Conservation (phyloP, 2,329 filamentous ascomycete genomes). For the Leptodontidium sp. region DNA sequence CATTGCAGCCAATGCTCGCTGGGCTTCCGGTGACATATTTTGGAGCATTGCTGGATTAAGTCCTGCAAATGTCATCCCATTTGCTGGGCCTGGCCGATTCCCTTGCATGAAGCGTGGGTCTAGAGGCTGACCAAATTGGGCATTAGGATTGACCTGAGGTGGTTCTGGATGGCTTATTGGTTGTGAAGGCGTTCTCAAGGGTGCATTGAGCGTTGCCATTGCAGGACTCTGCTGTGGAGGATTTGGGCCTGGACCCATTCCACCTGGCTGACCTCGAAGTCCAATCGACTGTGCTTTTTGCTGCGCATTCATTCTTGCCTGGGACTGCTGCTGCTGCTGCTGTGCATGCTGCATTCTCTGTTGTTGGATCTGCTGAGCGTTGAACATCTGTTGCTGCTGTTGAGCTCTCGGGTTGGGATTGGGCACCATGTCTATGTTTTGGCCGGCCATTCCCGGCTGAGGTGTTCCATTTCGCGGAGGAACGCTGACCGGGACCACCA, state of each 20-base stretch:
- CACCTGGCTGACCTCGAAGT: constrained; percentile 60
- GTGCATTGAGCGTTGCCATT: constrained; percentile 65
- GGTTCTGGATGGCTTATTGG: constrained; percentile 43
- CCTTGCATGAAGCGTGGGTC: constrained; percentile 63
- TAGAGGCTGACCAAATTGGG: constrained; percentile 59
- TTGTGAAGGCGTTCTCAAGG: constrained; percentile 51
- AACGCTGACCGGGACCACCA: constrained; percentile 45
- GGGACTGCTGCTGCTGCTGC: constrained; percentile 38
- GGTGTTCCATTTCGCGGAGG: constrained; percentile 45
- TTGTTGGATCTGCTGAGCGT: constrained; percentile 44
- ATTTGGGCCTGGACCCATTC: constrained; percentile 57
- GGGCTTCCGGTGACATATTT: constrained; percentile 57
- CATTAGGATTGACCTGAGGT: constrained; percentile 53
- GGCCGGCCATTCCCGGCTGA: constrained; percentile 45
- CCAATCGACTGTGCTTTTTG: constrained; percentile 49
- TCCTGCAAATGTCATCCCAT: constrained; percentile 47
- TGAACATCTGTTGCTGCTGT: constrained; percentile 44
- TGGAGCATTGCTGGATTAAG: constrained; percentile 51
- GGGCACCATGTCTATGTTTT: constrained; percentile 38
- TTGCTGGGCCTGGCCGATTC: constrained; percentile 50
- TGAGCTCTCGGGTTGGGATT: constrained; percentile 43
- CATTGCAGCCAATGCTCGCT: constrained; percentile 53
- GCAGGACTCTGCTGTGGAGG: constrained; percentile 65
- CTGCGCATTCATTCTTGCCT: constrained; percentile 52
- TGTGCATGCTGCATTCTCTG: constrained; percentile 42